Percentiles rank a stretch among this genome's conserved stretches.
These are phyloP conservation scores for Neonectria punicea DNA, from an alignment of 2,329 filamentous ascomycete genomes.

Conservation along the genomic window DNA sequence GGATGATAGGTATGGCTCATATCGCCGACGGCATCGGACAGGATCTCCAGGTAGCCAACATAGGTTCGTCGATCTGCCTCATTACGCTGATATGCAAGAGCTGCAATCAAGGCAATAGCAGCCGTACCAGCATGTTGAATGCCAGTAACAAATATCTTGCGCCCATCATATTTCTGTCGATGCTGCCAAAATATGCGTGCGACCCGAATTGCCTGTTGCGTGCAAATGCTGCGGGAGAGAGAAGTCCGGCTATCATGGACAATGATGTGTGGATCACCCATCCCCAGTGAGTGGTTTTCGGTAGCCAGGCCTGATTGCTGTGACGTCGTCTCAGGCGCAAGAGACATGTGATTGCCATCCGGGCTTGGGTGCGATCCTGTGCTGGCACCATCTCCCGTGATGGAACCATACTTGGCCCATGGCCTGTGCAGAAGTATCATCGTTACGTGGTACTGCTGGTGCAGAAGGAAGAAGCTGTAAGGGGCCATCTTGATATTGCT, in stretches of 20 bases:
- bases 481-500: slow-evolving; percentile 61
- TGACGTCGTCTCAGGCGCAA: slow-evolving; percentile 20
- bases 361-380: slow-evolving; percentile 48
- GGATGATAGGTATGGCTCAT: slow-evolving; percentile 65
- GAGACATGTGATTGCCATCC: slow-evolving; percentile 34
- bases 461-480: slow-evolving; percentile 64
- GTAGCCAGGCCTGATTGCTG: slow-evolving; percentile 28
- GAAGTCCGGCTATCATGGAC: slow-evolving; percentile 56
- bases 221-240: slow-evolving; percentile 63
- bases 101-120: slow-evolving; percentile 64
- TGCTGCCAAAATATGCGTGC: slow-evolving; percentile 66
- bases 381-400: slow-evolving; percentile 45
- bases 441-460: slow-evolving; percentile 65
- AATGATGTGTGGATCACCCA: slow-evolving; percentile 48
- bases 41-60: slow-evolving; percentile 61
- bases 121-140: slow-evolving; percentile 66
- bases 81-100: slow-evolving; percentile 51
- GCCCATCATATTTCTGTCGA: slow-evolving; percentile 61
- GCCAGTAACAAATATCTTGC: slow-evolving; percentile 60
- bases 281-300: slow-evolving; percentile 38
- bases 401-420: slow-evolving; percentile 61
- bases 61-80: slow-evolving; percentile 52
- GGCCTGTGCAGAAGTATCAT: slow-evolving; percentile 64
- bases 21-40: slow-evolving; percentile 61
- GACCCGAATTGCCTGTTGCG: slow-evolving; percentile 63